Evolutionary conservation across 441 rosid species (phyloP).

Genomic region (Theobroma grandiflorum): DNA sequence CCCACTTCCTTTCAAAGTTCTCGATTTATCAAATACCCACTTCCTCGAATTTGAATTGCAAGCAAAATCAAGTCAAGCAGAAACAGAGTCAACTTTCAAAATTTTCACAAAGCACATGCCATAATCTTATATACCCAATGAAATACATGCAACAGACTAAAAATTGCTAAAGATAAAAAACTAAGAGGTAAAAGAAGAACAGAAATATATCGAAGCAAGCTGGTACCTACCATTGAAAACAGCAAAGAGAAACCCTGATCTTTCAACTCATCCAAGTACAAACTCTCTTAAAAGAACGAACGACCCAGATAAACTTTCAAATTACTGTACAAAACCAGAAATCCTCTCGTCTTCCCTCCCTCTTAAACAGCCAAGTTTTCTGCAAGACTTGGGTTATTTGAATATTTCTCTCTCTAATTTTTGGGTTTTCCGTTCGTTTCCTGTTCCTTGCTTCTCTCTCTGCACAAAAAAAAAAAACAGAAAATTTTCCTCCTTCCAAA

Average conservation of each 20-base stretch:
- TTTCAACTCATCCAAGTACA: slow-evolving; percentile 39
- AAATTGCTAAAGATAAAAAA: neutral
- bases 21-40: neutral
- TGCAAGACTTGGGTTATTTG: neutral
- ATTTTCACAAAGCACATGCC: neutral
- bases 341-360: neutral
- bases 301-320: slow-evolving; percentile 9
- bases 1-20: slow-evolving; percentile 12
- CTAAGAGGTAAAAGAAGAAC: slow-evolving; percentile 1
- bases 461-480: neutral
- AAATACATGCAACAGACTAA: neutral
- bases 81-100: slow-evolving; percentile 18
- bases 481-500: neutral
- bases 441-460: slow-evolving; percentile 9
- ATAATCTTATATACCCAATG: neutral
- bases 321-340: slow-evolving; percentile 17
- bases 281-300: neutral
- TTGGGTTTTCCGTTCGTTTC: slow-evolving; percentile 9
- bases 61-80: slow-evolving; percentile 20
- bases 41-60: slow-evolving; percentile 16
- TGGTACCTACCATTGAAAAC: slow-evolving; percentile 41
- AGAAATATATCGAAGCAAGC: slow-evolving; percentile 11
- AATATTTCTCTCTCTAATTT: slow-evolving; percentile 15
- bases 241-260: slow-evolving; percentile 34
- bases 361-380: slow-evolving; percentile 19